These are phyloP conservation scores for Phytophthora idaei DNA, from an alignment of 352 stramenopile species.

Conservation along the genomic window DNA sequence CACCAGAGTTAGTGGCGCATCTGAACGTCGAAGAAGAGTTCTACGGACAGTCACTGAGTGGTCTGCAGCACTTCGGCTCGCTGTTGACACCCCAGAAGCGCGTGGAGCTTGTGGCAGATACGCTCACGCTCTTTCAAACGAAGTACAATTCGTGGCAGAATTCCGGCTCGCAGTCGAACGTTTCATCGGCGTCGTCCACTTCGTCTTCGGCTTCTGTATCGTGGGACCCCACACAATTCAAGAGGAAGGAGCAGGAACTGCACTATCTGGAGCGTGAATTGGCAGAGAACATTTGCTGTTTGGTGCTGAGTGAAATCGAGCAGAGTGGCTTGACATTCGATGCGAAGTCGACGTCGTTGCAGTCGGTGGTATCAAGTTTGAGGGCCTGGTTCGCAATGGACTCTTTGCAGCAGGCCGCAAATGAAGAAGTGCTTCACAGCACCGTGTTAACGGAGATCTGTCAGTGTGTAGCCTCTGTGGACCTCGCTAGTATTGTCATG, in stretches of 20 bases:
- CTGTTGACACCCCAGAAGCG: conserved; percentile 54
- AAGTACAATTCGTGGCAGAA: conserved; percentile 47
- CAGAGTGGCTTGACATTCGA: conserved; percentile 12
- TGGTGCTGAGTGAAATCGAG: conserved; percentile 36
- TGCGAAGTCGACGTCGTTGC: conserved; percentile 8
- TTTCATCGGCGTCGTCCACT: conserved; percentile 37
- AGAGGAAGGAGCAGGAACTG: conserved; percentile 45
- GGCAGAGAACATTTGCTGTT: conserved; percentile 35
- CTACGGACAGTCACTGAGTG: conserved; percentile 52
- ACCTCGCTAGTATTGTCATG: conserved; percentile 40
- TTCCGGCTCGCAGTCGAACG: conserved; percentile 33
- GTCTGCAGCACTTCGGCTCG: conserved; percentile 42
- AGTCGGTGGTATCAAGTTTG: conserved; percentile 16
- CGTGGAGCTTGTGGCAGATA: conserved; percentile 57
- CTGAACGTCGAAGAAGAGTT: conserved; percentile 48
- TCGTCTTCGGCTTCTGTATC: conserved; percentile 36
- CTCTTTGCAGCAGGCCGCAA: conserved; percentile 24
- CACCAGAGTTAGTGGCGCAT: conserved; percentile 24
- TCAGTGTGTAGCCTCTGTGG: conserved; percentile 26
- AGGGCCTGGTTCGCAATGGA: conserved; percentile 40
- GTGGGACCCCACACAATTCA: conserved; percentile 35
- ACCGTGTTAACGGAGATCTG: conserved; percentile 30
- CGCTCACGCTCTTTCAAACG: conserved; percentile 46
- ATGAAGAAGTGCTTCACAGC: conserved; percentile 19
- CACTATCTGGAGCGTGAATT: conserved; percentile 45